These are phyloP conservation scores for Arctium lappa DNA, from an alignment of 129 eudicot genomes.

Conservation along the genomic window DNA sequence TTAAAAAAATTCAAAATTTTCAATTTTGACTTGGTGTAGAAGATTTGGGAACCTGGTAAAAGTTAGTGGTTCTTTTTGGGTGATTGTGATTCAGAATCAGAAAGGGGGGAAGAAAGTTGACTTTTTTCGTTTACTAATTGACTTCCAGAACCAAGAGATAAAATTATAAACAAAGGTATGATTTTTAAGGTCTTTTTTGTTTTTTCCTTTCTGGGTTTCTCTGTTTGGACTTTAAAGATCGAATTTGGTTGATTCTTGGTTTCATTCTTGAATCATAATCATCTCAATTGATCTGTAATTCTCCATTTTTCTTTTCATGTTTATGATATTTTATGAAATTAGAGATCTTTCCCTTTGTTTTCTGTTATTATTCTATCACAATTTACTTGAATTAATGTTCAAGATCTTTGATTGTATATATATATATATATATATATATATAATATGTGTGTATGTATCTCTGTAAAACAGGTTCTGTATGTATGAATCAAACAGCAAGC, in stretches of 20 bases:
- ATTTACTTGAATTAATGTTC: background rate
- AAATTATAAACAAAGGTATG: constrained; percentile 24
- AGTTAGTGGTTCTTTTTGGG: constrained; percentile 20
- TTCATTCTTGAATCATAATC: background rate
- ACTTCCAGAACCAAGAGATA: constrained; percentile 15
- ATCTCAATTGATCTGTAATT: constrained; percentile 10
- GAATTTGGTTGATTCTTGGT: background rate
- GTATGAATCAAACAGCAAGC: background rate
- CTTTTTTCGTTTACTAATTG: constrained; percentile 14
- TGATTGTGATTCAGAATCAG: constrained; percentile 26
- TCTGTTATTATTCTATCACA: background rate
- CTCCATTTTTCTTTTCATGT: background rate
- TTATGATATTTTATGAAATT: background rate
- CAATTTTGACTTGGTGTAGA: constrained; percentile 7
- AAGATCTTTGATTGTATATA: background rate
- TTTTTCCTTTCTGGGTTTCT: constrained; percentile 11
- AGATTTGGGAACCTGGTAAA: background rate
- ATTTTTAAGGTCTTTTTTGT: constrained; percentile 2
- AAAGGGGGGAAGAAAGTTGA: constrained; percentile 22
- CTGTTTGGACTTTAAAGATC: constrained; percentile 7
- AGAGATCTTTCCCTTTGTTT: background rate
- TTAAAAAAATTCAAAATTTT: background rate
- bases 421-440: background rate
- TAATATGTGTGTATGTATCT: background rate
- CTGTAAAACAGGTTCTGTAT: background rate